Evolutionary conservation across 805 yeast species (phyloP).

Genomic region (Yarrowia keelungensis): DNA sequence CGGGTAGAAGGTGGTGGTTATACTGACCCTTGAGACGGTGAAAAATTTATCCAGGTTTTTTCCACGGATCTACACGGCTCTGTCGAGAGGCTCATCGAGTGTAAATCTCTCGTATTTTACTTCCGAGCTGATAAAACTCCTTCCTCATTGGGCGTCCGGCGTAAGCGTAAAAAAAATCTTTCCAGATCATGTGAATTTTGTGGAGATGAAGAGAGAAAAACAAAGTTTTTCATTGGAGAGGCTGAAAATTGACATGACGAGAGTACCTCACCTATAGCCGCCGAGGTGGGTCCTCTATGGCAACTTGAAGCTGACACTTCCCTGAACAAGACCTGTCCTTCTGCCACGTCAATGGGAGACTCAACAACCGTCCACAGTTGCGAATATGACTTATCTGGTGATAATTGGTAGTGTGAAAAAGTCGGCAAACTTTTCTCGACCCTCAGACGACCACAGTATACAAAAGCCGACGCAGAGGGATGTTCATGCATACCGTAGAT

Average conservation of each 20-base stretch:
- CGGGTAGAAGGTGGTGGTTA: background rate
- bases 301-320: background rate
- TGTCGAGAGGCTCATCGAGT: background rate
- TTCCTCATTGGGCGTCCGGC: background rate
- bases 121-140: background rate
- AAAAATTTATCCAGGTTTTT: no score
- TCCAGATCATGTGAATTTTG: background rate
- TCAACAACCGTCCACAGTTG: background rate
- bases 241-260: background rate
- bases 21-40: background rate
- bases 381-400: slow-evolving; percentile 2
- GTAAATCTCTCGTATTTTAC: background rate
- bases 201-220: background rate
- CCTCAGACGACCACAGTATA: background rate
- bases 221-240: background rate
- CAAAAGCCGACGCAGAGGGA: background rate
- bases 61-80: no score
- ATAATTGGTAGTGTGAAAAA: background rate
- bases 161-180: background rate
- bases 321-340: background rate
- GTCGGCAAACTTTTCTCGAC: no score
- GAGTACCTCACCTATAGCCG: background rate
- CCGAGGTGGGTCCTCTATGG: slow-evolving; percentile 4
- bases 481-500: background rate
- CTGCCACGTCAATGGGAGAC: background rate